Evolutionary conservation across 148 eudicot species (phyloP).

Genomic region (Mesembryanthemum crystallinum): DNA sequence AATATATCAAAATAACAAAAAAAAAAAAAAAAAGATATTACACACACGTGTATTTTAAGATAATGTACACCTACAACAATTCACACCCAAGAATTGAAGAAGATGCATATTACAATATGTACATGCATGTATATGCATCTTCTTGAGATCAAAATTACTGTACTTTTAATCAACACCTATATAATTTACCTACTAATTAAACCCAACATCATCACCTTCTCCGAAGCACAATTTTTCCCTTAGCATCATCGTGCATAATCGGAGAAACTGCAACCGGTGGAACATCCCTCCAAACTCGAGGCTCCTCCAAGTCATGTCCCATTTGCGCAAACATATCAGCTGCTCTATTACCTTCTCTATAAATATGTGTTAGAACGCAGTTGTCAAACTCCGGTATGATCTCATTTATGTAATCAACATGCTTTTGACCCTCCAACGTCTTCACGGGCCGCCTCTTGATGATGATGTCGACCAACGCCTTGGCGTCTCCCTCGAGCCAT

Average conservation of each 20-base stretch:
- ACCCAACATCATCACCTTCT: conserved; percentile 31
- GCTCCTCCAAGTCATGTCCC: conserved; percentile 54
- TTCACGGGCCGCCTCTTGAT: conserved; percentile 31
- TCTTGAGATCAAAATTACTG: background rate
- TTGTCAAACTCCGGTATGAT: conserved; percentile 52
- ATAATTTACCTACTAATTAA: background rate
- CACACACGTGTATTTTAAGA: too few relatives aligned
- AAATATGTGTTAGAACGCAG: conserved; percentile 59
- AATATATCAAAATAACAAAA: too few relatives aligned
- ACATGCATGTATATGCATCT: background rate
- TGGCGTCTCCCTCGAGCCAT: conserved; percentile 94
- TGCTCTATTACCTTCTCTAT: conserved; percentile 74
- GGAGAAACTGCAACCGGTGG: conserved; percentile 57
- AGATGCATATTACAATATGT: conserved; percentile 5
- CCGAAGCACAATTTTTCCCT: conserved; percentile 58
- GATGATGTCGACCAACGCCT: conserved; percentile 53
- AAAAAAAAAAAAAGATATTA: too few relatives aligned
- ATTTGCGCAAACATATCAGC: conserved; percentile 77
- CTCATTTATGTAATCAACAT: conserved; percentile 42
- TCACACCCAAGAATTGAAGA: background rate
- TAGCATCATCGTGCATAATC: conserved; percentile 67
- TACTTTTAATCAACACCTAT: background rate
- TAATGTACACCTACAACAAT: background rate
- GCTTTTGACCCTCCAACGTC: conserved; percentile 48
- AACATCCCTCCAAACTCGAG: conserved; percentile 51